phyloP scores from a whole-genome alignment of 2,329 filamentous ascomycete genomes.

The Paecilomyces niveus region DNA sequence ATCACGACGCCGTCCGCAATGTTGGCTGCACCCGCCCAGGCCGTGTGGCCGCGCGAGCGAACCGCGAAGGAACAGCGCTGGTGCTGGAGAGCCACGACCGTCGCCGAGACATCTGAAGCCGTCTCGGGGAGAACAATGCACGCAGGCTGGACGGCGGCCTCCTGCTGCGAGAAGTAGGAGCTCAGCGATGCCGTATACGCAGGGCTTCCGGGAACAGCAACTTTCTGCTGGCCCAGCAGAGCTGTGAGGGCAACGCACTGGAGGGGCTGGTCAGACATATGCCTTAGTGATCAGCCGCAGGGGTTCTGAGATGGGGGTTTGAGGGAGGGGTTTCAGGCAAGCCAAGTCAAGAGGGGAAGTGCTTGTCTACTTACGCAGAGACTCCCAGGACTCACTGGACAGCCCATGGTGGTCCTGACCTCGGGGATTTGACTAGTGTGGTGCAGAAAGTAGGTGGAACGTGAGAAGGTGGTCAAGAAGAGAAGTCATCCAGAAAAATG shows the following conservation, averaged over 20 bases:
- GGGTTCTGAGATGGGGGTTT: too few species aligned
- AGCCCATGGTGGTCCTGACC: too few species aligned
- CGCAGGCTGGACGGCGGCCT: conserved; percentile 1
- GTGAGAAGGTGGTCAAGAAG: too few species aligned
- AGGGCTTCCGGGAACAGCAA: neutral
- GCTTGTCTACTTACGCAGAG: too few species aligned
- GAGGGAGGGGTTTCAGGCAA: too few species aligned
- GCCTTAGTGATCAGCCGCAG: too few species aligned
- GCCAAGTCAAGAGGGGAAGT: too few species aligned
- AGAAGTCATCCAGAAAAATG: too few species aligned
- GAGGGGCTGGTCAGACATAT: neutral
- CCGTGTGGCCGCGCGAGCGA: conserved; percentile 39
- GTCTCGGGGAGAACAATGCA: conserved; percentile 4
- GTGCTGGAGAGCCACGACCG: conserved; percentile 1
- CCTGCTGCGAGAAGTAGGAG: conserved; percentile 3
- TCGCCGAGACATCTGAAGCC: conserved; percentile 2
- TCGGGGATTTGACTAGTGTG: too few species aligned
- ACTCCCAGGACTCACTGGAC: too few species aligned
- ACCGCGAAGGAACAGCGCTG: conserved; percentile 20
- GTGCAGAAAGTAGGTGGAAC: too few species aligned
- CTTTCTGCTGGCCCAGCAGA: conserved; percentile 2
- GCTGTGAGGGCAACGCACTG: neutral
- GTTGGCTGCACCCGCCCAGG: conserved; percentile 33
- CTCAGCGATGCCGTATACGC: neutral
- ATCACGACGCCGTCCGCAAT: conserved; percentile 38